A percentile compares a stretch with the other conserved stretches of the same genome.
These are phyloP conservation scores for Miamiensis avidus DNA, from an alignment of 169 alveolate species.

Conservation along the genomic window DNA sequence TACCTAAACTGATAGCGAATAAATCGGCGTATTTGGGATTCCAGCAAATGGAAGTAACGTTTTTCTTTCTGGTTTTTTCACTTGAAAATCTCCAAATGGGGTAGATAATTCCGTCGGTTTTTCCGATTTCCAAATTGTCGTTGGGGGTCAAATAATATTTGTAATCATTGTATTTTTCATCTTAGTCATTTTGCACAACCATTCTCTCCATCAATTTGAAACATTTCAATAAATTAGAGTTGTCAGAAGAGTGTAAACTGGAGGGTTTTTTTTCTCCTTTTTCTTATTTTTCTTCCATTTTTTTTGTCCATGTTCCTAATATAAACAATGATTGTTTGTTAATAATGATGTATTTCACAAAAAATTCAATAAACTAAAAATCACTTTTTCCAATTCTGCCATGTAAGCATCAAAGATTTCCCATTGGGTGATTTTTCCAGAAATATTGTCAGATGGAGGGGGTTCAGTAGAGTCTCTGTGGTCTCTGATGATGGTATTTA, in stretches of 20 bases:
- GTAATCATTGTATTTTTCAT: conserved; percentile 81
- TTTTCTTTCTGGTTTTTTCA: conserved; percentile 85
- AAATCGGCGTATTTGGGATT: conserved; percentile 93
- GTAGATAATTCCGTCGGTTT: conserved; percentile 70
- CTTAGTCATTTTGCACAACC: conserved; percentile 88
- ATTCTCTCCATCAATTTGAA: conserved; percentile 92
- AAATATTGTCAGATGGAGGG: conserved; percentile 77
- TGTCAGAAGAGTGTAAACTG: not conserved
- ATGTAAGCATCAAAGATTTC: conserved; percentile 91
- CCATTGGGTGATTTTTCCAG: conserved; percentile 90
- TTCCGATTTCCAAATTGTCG: conserved; percentile 42
- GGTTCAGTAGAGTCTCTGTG: conserved; percentile 85
- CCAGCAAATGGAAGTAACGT: conserved; percentile 90
- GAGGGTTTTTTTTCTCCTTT: conserved; percentile 47
- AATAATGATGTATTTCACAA: not conserved
- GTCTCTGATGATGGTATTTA: conserved; percentile 75
- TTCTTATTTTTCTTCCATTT: conserved; percentile 46
- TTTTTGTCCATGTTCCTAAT: not conserved
- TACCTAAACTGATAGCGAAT: conserved; percentile 94
- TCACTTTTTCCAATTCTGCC: conserved; percentile 80
- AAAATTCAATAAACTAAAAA: not conserved
- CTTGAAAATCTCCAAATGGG: conserved; percentile 89
- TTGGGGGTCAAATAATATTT: conserved; percentile 57
- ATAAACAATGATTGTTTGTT: not conserved
- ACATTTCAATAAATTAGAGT: conserved; percentile 45